Evolutionary conservation across 176 grass and related monocot genomes (phyloP).

Genomic region (Stipa capillata): DNA sequence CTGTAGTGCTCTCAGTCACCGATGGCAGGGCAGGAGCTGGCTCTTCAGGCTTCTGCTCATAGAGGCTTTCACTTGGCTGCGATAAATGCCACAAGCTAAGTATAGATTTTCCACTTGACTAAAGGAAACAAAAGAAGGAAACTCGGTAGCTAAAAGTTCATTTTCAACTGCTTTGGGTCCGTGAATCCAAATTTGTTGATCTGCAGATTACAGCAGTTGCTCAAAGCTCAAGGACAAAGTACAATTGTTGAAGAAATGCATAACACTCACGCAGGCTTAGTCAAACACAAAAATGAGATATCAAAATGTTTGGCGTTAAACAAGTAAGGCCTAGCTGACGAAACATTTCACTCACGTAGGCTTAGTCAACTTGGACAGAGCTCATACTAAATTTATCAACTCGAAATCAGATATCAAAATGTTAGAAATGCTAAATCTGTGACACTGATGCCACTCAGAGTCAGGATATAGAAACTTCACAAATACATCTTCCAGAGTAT

Average conservation of each 20-base stretch:
- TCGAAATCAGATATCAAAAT: background rate
- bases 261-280: too few species aligned
- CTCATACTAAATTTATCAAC: slow-evolving; percentile 6
- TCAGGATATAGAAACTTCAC: background rate
- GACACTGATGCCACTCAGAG: too few species aligned
- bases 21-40: too few species aligned
- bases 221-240: background rate
- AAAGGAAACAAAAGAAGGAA: background rate
- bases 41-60: too few species aligned
- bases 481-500: background rate
- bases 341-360: background rate
- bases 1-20: too few species aligned
- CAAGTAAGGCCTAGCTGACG: background rate
- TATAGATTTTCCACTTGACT: background rate
- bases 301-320: background rate
- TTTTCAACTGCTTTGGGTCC: slow-evolving; percentile 76
- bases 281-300: background rate
- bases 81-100: background rate
- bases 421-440: too few species aligned
- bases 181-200: slow-evolving; percentile 82
- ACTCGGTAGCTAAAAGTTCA: background rate
- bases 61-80: slow-evolving; percentile 81
- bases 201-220: slow-evolving; percentile 21
- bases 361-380: background rate
- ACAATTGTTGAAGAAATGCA: too few species aligned